Conservation (phyloP, 2,329 filamentous ascomycete genomes). For the Malbranchea cinnamomea region DNA sequence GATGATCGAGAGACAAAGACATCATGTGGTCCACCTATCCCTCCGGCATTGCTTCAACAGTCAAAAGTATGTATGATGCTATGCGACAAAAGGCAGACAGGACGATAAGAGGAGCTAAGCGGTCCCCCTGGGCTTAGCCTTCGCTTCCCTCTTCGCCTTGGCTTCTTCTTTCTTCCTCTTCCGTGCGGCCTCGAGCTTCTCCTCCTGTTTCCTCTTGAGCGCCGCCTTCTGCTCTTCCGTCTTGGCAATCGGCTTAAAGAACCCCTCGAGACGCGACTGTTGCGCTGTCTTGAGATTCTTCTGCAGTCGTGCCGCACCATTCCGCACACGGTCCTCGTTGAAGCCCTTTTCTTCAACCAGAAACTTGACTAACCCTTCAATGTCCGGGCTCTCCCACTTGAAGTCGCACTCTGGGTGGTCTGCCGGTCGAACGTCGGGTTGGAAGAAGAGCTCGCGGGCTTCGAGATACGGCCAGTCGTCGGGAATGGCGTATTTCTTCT, state of each 20-base stretch:
- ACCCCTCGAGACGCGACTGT: slow-evolving; percentile 83
- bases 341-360: slow-evolving; percentile 92
- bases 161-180: slow-evolving; percentile 91
- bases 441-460: slow-evolving; percentile 78
- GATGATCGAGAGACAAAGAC: no score
- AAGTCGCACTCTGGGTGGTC: slow-evolving; percentile 84
- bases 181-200: slow-evolving; percentile 81
- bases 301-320: slow-evolving; percentile 59
- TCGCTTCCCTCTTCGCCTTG: slow-evolving; percentile 86
- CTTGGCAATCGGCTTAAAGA: slow-evolving; percentile 88
- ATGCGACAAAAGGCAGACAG: slow-evolving; percentile 1
- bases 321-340: slow-evolving; percentile 81
- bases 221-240: slow-evolving; percentile 71
- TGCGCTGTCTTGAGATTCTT: slow-evolving; percentile 88
- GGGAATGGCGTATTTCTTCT: slow-evolving; percentile 68
- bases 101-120: slow-evolving; percentile 18
- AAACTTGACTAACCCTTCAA: slow-evolving; percentile 79
- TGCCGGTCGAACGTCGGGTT: slow-evolving; percentile 73
- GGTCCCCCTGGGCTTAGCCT: slow-evolving; percentile 65
- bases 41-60: no score
- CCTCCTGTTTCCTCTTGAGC: slow-evolving; percentile 85
- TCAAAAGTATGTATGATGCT: no score
- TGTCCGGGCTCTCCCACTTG: slow-evolving; percentile 90
- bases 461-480: slow-evolving; percentile 97
- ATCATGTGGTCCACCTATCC: no score